phyloP scores from a whole-genome alignment of 257 asterid genomes.

The Solanum medicagineum region DNA sequence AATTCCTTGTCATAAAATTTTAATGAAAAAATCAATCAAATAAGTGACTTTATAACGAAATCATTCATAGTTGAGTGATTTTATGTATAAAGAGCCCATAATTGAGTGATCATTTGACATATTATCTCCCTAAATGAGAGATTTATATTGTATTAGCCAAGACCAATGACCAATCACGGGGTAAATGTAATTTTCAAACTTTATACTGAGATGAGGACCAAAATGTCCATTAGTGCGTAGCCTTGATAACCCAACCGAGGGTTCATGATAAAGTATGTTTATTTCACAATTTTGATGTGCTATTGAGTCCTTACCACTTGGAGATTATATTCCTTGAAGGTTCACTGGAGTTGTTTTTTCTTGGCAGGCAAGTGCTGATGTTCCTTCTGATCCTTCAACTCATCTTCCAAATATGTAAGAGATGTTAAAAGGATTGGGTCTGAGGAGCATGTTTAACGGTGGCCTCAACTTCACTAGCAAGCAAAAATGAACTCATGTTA shows the following conservation, averaged over 20 bases:
- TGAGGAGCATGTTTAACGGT: not conserved
- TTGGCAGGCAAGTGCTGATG: constrained; percentile 52
- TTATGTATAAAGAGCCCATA: too few species aligned
- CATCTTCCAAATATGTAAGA: constrained; percentile 49
- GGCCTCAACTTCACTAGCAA: not conserved
- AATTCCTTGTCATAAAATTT: too few species aligned
- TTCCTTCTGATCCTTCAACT: constrained; percentile 49
- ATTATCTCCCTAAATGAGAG: not conserved
- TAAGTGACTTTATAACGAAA: too few species aligned
- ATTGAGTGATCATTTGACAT: too few species aligned
- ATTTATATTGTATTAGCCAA: not conserved
- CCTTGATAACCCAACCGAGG: not conserved
- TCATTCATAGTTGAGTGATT: too few species aligned
- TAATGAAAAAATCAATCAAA: too few species aligned
- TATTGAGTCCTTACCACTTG: not conserved
- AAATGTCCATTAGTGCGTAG: not conserved
- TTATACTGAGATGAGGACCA: not conserved
- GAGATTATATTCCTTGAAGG: not conserved
- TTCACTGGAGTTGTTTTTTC: not conserved
- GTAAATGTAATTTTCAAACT: not conserved
- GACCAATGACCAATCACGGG: not conserved
- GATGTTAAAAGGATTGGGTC: not conserved
- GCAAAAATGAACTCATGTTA: not conserved
- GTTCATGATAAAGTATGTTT: not conserved
- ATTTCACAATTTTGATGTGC: not conserved